Evolutionary conservation across 2,329 filamentous ascomycete genomes (phyloP), one percentile per base, ranked within the genome.

Genomic region (Aspergillus hiratsukae): DNA sequence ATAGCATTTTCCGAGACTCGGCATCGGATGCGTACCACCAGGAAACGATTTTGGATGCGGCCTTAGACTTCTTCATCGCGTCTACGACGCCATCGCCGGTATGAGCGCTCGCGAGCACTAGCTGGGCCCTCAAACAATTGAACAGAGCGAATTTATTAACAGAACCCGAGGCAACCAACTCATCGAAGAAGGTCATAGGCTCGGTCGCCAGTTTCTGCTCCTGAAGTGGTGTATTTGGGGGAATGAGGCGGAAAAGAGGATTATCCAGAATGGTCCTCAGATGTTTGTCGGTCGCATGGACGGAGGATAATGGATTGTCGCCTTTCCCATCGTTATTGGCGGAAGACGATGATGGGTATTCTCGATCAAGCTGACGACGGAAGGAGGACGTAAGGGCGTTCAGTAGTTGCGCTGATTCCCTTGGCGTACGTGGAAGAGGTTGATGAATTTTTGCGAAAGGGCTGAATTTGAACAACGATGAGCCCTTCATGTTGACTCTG

Each of bases 331-430:
- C 59, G n/a, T 61, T 53, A 14, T 60, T 58, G 51, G 62, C 35
- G 14, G 56, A 54, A 43, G 60, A 58, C n/a, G 64, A 61, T 31
- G 69, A 65, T 19, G 80, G 81, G 71, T 87, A 81, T 57, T 82
- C 80, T 53, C 75, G 77, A 64, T 88, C 84, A 45, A 88, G 79
- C 57, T 87, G 83, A 51, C 79, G 76, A 61, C 83, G 79, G 69
- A 88, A 88, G 11, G 84, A 87, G 43, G 78, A 79, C 23, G 83
- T 87, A 60, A 88, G 78, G 21, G 84, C 76, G 53, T 76, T 79
- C 43, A 88, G 78, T 7, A 88, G 75, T 63, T 83, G 80, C 59
- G 83, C 76, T 17, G 81, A 84, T 64, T 88, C 83, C 56, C 78
- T 78, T 4, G 79, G 75, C 27, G 78, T 83, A 17, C 86, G 75